phyloP scores from a whole-genome alignment of 305 asterid species.

The Fraxinus ornus region DNA sequence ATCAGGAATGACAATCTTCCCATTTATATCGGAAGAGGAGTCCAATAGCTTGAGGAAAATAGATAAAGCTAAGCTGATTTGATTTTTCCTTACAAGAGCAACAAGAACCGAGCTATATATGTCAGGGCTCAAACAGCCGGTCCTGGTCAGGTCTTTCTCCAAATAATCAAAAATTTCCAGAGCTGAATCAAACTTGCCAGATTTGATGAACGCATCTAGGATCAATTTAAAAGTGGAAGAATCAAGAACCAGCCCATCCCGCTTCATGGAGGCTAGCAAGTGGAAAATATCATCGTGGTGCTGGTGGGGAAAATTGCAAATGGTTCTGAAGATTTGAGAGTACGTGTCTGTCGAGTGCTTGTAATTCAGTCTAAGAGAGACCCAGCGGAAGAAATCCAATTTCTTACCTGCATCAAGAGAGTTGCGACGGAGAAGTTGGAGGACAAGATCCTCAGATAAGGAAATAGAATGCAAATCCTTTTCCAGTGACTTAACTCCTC shows the following conservation, averaged over 20 bases:
- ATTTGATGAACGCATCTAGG: conserved; percentile 62
- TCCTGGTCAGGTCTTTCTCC: conserved; percentile 46
- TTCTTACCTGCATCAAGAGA: conserved; percentile 54
- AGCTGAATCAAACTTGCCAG: conserved; percentile 68
- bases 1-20: conserved; percentile 42
- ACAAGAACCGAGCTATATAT: conserved; percentile 63
- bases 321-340: conserved; percentile 55
- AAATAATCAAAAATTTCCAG: conserved; percentile 58
- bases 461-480: conserved; percentile 37
- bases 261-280: conserved; percentile 52
- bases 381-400: conserved; percentile 73
- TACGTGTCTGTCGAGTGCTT: conserved; percentile 66
- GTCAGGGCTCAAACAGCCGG: conserved; percentile 47
- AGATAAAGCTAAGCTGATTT: conserved; percentile 60
- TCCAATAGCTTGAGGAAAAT: conserved; percentile 70
- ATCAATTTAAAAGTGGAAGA: conserved; percentile 61
- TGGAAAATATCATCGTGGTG: conserved; percentile 49
- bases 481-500: conserved; percentile 59
- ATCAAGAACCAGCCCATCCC: conserved; percentile 56
- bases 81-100: conserved; percentile 74
- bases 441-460: conserved; percentile 61
- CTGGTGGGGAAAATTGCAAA: conserved; percentile 45
- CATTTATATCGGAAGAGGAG: conserved; percentile 28
- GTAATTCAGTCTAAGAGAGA: conserved; percentile 57
- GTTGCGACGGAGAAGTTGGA: conserved; percentile 56